Evolutionary conservation across 2,329 filamentous ascomycete genomes (phyloP), one percentile per base, ranked within the genome.

Genomic region (Bipolaris victoriae): DNA sequence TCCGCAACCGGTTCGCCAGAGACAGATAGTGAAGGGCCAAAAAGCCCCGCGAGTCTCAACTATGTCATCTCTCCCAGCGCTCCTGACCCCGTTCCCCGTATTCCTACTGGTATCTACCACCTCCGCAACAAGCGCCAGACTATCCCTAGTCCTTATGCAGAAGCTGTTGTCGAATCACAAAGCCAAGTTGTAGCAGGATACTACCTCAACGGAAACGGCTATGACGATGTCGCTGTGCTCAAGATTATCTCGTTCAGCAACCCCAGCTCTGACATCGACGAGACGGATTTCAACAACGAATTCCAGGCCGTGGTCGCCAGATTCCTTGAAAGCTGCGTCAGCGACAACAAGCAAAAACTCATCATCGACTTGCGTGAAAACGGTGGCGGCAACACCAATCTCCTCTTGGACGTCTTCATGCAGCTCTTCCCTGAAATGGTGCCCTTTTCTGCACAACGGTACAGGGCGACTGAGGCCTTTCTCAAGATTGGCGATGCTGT

Each of bases 321-420:
- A 0, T 82, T 86, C 60, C 69, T 87, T 9, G 67, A 72, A 0
- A 68, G 76, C 20, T 79, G 79, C 29, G 78, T 80, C 33, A 60
- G 68, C 0, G 75, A 76, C 7, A 78, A 79, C 2, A 86, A 85
- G 68, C 81, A 77, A 37, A 86, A 83, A 65, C 76, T 90, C 1
- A 78, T 90, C 36, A 82, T 90, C 55, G 88, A 90, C 62, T 63
- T 90, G 7, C 80, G 82, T 7, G 79, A 77, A 3, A 90, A 90
- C 59, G 77, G 76, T 0, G 87, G 87, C 15, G 87, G 88, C 10
- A 60, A 61, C 10, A 68, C 70, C 1, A 59, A 70, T 40, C 61
- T 76, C 5, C 66, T 72, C 9, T 67, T 76, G 18, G 76, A 78
- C 36, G 44, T 67, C 0, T 86, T 86, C 63, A 77, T 77, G 45